Evolutionary conservation across 805 yeast species (phyloP).

Genomic region (Priceomyces melissophilus): DNA sequence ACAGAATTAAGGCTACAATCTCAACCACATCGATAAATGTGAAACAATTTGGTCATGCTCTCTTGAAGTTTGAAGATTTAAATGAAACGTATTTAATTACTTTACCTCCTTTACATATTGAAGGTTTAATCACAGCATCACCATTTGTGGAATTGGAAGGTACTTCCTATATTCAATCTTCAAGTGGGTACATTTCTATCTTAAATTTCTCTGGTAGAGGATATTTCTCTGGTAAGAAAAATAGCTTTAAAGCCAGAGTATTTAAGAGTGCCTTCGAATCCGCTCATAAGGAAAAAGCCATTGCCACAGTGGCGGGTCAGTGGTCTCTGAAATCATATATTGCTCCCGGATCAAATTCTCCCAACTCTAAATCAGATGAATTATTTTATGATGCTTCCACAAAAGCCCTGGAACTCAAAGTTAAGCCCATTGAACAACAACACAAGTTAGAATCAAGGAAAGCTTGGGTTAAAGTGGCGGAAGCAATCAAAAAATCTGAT

Average conservation of each 20-base stretch:
- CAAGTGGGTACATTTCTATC: conserved; percentile 69
- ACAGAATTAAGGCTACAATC: conserved; percentile 82
- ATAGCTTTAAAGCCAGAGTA: conserved; percentile 83
- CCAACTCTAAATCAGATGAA: conserved; percentile 42
- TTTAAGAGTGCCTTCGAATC: conserved; percentile 50
- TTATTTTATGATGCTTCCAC: conserved; percentile 63
- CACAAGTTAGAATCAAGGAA: conserved; percentile 76
- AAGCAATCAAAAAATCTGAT: conserved; percentile 73
- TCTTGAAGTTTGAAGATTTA: conserved; percentile 59
- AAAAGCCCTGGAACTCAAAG: conserved; percentile 55
- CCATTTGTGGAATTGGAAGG: conserved; percentile 96
- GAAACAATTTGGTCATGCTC: conserved; percentile 89
- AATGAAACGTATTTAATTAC: conserved; percentile 74
- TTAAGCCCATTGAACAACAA: conserved; percentile 82
- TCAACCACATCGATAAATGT: conserved; percentile 76
- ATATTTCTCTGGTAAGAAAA: conserved; percentile 92
- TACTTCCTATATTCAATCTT: conserved; percentile 76
- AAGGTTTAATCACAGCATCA: conserved; percentile 84
- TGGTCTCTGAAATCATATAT: conserved; percentile 82
- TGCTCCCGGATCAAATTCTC: conserved; percentile 50
- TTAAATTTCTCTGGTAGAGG: conserved; percentile 91
- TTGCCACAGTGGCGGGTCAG: conserved; percentile 83
- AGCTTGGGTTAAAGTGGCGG: conserved; percentile 90
- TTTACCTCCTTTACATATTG: conserved; percentile 93
- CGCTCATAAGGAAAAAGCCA: conserved; percentile 54